Evolutionary conservation across 2,329 filamentous ascomycete species (phyloP).

Genomic region (Colletotrichum chrysophilum): DNA sequence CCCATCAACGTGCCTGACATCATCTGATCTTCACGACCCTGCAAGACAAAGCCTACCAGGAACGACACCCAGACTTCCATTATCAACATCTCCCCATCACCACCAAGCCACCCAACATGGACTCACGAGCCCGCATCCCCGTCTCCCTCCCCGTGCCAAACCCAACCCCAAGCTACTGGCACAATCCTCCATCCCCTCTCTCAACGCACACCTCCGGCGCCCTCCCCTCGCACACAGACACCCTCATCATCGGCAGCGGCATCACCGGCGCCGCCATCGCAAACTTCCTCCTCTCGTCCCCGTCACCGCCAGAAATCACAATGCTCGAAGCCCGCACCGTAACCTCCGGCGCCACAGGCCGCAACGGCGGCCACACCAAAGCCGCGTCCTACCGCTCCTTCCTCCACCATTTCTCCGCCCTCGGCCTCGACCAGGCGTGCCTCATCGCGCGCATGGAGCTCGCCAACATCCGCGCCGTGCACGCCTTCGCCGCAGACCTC

Average conservation of each 20-base stretch:
- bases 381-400: constrained; percentile 55
- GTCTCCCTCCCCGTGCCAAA: constrained; percentile 39
- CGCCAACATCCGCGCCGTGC: constrained; percentile 58
- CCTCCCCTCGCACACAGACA: constrained; percentile 45
- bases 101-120: not conserved
- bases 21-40: not conserved
- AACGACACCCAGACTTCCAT: not conserved
- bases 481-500: constrained; percentile 52
- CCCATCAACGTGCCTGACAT: not conserved
- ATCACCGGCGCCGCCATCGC: constrained; percentile 54
- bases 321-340: constrained; percentile 55
- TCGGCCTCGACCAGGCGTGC: constrained; percentile 54
- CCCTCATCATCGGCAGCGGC: constrained; percentile 61
- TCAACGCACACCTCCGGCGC: constrained; percentile 24
- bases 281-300: constrained; percentile 24
- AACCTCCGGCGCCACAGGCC: constrained; percentile 58
- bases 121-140: constrained; percentile 1
- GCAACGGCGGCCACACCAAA: constrained; percentile 60
- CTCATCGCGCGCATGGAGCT: constrained; percentile 58
- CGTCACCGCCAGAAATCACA: constrained; percentile 33
- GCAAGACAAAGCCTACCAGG: not conserved
- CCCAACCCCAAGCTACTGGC: constrained; percentile 53
- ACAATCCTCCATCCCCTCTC: constrained; percentile 42
- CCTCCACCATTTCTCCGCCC: constrained; percentile 43
- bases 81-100: not conserved